Evolutionary conservation across 2,329 filamentous ascomycete species (phyloP), one percentile per base, ranked within the genome.

Genomic region (Fusarium sp.): DNA sequence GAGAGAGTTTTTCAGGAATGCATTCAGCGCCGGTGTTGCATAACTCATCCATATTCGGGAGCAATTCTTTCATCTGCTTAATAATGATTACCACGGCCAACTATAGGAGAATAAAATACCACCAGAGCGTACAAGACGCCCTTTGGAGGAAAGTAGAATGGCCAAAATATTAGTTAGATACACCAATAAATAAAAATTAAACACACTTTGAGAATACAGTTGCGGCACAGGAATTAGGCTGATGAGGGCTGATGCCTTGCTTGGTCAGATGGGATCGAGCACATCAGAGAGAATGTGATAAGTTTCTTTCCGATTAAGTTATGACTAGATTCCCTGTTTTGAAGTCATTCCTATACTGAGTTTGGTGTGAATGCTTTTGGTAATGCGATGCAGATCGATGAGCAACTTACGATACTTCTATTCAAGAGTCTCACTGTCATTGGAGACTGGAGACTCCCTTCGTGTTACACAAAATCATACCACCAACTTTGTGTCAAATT

Each of bases 11-110:
- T 4, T 37, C 40, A 41, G 41, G 42, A 40, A 57, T 70, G 54
- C 57, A 64, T 73, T 55, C 33, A 70, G 66, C 57, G 66, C 13
- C 49, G 52, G 57, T 50, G 52, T 72, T 73, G 57, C 32, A 74
- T 68, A 41, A 14, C 32, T 48, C 17, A 15, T 38, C 26, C 11
- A 35, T 26, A 38, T 46, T 54, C 37, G 37, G 20, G 33, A 59
- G 30, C 12, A 17, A 32, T 73, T 64, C 17, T 17, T 56, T 54
- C 67, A 50, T 71, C 45, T 53, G 26, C 49, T 37, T 45, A 27
- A n/a, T 69, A 32, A 64, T 40, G 61, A 72, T 56, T 57, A 55
- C 32, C 50, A 72, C 38, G 53, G 26, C 53, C 56, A 18, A 52
- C 27, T 45, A 35, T 45, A 10, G 32, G 20, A 53, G 7, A 38